Conservation (phyloP, 768 basidiomycete species). For the Hygrophorus pudorinus region DNA sequence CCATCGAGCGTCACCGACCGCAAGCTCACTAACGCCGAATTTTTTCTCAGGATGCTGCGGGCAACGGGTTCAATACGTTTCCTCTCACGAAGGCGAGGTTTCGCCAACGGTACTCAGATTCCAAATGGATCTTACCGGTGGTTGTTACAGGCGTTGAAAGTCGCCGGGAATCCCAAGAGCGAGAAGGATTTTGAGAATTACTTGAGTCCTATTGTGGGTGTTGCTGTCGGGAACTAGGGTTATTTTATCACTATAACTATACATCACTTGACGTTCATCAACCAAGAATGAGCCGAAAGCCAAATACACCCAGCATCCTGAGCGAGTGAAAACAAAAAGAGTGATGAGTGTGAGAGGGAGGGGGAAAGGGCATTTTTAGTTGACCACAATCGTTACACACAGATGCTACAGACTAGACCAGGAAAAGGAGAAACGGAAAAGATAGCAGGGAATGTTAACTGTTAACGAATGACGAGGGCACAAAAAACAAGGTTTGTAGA, state of each 20-base stretch:
- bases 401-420: conserved; percentile 19
- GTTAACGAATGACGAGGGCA: conserved; percentile 1
- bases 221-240: background rate
- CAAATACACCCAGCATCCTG: no score
- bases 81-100: conserved; percentile 20
- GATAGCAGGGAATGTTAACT: conserved; percentile 6
- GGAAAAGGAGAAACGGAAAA: conserved; percentile 7
- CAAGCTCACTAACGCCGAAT: background rate
- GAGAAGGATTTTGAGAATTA: conserved; percentile 37
- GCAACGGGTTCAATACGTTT: conserved; percentile 20
- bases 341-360: no score
- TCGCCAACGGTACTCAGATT: conserved; percentile 35
- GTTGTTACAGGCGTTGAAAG: conserved; percentile 29
- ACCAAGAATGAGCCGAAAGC: no score
- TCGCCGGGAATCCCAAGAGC: conserved; percentile 31
- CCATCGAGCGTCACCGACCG: no score
- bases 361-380: background rate
- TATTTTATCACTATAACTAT: no score
- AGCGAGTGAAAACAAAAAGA: no score
- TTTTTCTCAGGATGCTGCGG: conserved; percentile 13
- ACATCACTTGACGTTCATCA: no score
- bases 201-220: conserved; percentile 30
- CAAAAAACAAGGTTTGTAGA: background rate
- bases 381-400: conserved; percentile 14
- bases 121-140: conserved; percentile 32